Conservation (phyloP, 2,329 filamentous ascomycete species). For the Fusarium buxicola region DNA sequence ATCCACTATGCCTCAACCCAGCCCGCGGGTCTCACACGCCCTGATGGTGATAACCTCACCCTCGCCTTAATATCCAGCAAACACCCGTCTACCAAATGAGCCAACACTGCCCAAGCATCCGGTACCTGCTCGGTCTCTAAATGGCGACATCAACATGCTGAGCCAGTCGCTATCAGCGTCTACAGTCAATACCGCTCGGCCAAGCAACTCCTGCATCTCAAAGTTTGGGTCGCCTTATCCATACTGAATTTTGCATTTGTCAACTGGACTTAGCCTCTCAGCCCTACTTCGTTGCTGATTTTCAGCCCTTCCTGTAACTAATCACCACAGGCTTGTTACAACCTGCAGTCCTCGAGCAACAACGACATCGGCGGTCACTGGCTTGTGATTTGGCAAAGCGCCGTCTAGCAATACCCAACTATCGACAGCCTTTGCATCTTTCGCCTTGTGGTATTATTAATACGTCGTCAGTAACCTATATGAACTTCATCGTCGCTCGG, state of each 20-base stretch:
- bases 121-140: background rate
- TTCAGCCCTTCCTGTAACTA: background rate
- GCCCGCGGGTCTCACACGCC: slow-evolving; percentile 4
- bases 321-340: background rate
- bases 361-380: background rate
- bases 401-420: background rate
- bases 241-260: background rate
- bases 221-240: background rate
- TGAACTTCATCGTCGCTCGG: too few relatives aligned
- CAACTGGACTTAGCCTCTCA: background rate
- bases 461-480: too few relatives aligned
- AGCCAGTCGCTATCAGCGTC: background rate
- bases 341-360: background rate
- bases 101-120: background rate
- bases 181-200: background rate
- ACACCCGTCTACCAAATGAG: background rate
- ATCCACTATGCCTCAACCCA: slow-evolving; percentile 1
- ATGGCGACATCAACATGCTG: background rate
- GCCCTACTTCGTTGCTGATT: background rate
- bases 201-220: background rate
- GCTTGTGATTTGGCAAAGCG: slow-evolving; percentile 3
- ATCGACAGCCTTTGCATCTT: background rate
- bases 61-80: slow-evolving; percentile 2
- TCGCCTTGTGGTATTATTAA: background rate
- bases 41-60: background rate